Percentiles rank a stretch among this genome's conserved stretches.
Conservation (phyloP, 2,329 filamentous ascomycete genomes). For the Colletotrichum tabaci region DNA sequence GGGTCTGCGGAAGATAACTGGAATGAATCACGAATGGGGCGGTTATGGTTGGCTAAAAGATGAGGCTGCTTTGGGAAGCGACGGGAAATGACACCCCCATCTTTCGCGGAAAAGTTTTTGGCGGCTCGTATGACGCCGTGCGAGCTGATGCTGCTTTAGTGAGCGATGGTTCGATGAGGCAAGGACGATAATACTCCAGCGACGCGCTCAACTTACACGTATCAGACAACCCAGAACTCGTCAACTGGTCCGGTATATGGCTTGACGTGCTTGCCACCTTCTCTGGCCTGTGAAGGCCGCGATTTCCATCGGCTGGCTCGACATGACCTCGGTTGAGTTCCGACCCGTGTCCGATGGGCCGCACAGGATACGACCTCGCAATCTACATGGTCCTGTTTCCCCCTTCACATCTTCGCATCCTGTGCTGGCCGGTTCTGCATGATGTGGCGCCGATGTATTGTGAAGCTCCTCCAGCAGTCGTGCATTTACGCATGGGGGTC, state of each 20-base stretch:
- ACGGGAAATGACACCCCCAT: slow-evolving; percentile 36
- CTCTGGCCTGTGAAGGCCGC: neutral
- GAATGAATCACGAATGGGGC: slow-evolving; percentile 9
- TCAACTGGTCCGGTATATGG: neutral
- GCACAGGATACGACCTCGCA: slow-evolving; percentile 6
- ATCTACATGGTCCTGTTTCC: neutral
- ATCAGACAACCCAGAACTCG: neutral
- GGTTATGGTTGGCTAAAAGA: slow-evolving; percentile 11
- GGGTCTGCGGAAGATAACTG: slow-evolving; percentile 18
- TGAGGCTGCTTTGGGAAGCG: slow-evolving; percentile 32
- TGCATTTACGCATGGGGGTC: slow-evolving; percentile 24
- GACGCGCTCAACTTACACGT: slow-evolving; percentile 13
- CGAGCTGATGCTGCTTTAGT: slow-evolving; percentile 18
- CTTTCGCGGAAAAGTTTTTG: slow-evolving; percentile 22
- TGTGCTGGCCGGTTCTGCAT: neutral
- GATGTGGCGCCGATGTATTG: slow-evolving; percentile 2
- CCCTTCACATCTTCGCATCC: neutral
- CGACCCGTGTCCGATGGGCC: neutral
- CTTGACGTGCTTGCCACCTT: neutral
- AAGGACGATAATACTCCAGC: neutral
- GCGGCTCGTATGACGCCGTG: slow-evolving; percentile 21
- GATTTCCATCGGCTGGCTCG: neutral
- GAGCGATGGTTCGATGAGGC: slow-evolving; percentile 31
- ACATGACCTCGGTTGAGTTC: neutral
- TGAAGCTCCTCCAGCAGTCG: slow-evolving; percentile 17